Evolutionary conservation across 1,284 basidiomycete species (phyloP), one percentile per base, ranked within the genome.

Genomic region (Trichosporon asahii): DNA sequence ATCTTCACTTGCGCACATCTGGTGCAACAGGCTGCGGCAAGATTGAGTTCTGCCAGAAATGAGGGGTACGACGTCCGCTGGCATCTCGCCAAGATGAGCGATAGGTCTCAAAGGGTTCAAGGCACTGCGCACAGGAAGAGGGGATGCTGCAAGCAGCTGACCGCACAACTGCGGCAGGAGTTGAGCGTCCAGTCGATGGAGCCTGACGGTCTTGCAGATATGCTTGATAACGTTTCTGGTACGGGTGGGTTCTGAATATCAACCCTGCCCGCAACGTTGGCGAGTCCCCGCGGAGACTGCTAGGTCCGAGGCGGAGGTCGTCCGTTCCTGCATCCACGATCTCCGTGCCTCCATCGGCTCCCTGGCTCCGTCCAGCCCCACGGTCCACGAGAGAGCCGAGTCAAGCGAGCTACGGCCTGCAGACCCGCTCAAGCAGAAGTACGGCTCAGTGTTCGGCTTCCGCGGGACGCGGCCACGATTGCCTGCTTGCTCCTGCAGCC

Each of bases 151-250:
- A 29, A 55, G 9, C 21, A 55, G 25, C 49, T 57, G 53, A 57
- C 27, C 6, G 25, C 23, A 57, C 4, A 7, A 27, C 23, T 5
- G 25, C 11, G 53, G 25, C 23, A 25, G 25, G 15, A 12, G 25
- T 27, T 31, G 57, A 8, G 2, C 18, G 23, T n/a, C 9, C 49
- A 25, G 21, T 53, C 21, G 23, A 53, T 21, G 44, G 44, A 9
- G 55, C 14, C 55, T 14, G 8, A 11, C 25, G 15, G 57, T 31
- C 57, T 33, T 29, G 15, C 18, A n/a, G 15, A 31, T 61, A 61
- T 61, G 57, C 57, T 61, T 61, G 57, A 61, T 31, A 61, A 31
- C 57, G 57, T 61, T 31, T 53, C 27, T 33, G 27, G 57, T 31
- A 31, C 27, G 18, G 27, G 57, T 61, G 29, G 57, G 57, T 61